These are phyloP conservation scores for Lenzites betulinus DNA, from an alignment of 768 basidiomycete species.

Conservation along the genomic window DNA sequence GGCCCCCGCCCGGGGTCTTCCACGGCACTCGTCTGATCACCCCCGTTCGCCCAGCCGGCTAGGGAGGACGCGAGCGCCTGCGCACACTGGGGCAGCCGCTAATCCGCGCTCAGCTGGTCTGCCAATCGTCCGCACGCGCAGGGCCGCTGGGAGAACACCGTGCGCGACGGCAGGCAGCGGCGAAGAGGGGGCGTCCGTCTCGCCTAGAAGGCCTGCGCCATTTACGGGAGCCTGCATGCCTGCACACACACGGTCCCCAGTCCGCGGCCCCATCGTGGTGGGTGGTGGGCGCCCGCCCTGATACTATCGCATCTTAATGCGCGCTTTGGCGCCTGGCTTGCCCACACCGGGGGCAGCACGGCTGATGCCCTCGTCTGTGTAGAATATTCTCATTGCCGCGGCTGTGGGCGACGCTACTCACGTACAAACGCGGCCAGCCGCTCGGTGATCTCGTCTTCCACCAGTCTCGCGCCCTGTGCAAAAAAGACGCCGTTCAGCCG, in stretches of 20 bases:
- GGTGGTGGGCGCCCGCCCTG: not conserved
- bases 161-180: not conserved
- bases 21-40: slow-evolving; percentile 17
- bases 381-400: not conserved
- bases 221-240: not conserved
- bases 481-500: not conserved
- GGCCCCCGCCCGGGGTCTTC: slow-evolving; percentile 8
- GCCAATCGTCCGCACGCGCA: not conserved
- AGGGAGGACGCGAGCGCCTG: not conserved
- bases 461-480: slow-evolving; percentile 39
- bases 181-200: not conserved
- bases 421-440: slow-evolving; percentile 20
- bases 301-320: not conserved
- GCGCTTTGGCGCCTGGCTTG: not conserved
- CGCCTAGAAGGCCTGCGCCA: not conserved
- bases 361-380: not conserved
- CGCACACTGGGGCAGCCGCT: not conserved
- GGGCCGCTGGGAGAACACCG: not conserved
- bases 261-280: not conserved
- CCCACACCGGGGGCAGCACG: not conserved
- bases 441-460: slow-evolving; percentile 41
- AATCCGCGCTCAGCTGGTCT: not conserved
- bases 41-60: slow-evolving; percentile 1
- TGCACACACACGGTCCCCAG: not conserved
- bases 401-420: not conserved